phyloP scores from a whole-genome alignment of 148 eudicot species.

The Selenicereus undatus region DNA sequence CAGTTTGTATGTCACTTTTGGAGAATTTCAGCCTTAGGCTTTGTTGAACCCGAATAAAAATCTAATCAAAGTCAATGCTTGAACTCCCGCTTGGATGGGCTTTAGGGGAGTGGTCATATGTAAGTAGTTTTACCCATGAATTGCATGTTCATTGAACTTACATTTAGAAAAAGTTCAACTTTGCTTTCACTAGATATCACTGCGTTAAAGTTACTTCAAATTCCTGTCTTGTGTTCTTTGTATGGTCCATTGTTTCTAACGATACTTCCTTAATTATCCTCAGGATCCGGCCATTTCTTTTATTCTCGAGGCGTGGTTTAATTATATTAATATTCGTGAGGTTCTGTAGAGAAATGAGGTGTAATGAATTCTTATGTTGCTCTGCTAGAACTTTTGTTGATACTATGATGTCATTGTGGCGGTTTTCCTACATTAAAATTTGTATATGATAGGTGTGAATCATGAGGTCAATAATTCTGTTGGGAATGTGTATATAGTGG shows the following conservation, averaged over 20 bases:
- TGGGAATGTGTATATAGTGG: slow-evolving; percentile 29
- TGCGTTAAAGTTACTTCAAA: background rate
- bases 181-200: too few species aligned
- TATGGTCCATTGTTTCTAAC: background rate
- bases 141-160: too few species aligned
- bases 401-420: slow-evolving; percentile 16
- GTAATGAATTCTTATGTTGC: background rate
- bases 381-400: slow-evolving; percentile 16
- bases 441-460: slow-evolving; percentile 33
- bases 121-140: too few species aligned
- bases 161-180: too few species aligned
- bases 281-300: slow-evolving; percentile 37
- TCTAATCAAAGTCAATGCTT: too few species aligned
- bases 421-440: slow-evolving; percentile 18
- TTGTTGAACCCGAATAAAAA: too few species aligned
- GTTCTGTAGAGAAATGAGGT: slow-evolving; percentile 24
- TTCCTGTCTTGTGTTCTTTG: background rate
- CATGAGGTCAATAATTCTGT: slow-evolving; percentile 20
- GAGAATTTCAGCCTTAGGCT: too few species aligned
- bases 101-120: too few species aligned
- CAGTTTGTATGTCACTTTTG: too few species aligned
- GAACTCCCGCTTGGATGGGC: too few species aligned
- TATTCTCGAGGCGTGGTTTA: slow-evolving; percentile 28
- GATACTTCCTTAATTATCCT: background rate
- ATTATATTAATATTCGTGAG: slow-evolving; percentile 22